A percentile compares a stretch with the other conserved stretches of the same genome.
Evolutionary conservation across 257 asterid species (phyloP).

Genomic region (Agastache rugosa): DNA sequence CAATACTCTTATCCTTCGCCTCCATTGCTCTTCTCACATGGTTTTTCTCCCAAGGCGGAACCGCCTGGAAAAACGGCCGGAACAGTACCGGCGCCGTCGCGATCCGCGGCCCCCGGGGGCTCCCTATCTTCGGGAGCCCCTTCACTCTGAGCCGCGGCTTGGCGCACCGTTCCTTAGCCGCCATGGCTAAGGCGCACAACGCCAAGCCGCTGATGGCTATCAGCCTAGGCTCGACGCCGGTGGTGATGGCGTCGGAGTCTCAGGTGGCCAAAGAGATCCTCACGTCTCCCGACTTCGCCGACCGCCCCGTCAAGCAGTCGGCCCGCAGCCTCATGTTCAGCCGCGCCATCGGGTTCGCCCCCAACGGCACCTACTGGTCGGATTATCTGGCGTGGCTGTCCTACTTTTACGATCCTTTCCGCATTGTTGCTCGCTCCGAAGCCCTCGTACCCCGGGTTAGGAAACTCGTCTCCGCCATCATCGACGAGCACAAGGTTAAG

Average conservation of each 20-base stretch:
- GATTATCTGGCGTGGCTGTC: background rate
- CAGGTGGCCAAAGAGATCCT: conserved; percentile 51
- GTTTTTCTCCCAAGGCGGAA: background rate
- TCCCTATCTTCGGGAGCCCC: background rate
- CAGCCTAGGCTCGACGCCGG: conserved; percentile 61
- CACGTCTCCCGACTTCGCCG: conserved; percentile 52
- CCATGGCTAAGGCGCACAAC: conserved; percentile 38
- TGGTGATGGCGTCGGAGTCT: conserved; percentile 58
- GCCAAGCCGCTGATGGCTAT: conserved; percentile 40
- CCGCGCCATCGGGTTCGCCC: conserved; percentile 75
- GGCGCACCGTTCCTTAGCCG: conserved; percentile 1
- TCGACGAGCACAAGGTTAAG: conserved; percentile 41
- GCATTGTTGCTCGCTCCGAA: conserved; percentile 47
- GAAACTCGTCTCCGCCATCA: conserved; percentile 46
- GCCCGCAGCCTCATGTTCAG: conserved; percentile 36
- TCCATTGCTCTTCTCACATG: background rate
- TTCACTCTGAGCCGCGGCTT: conserved; percentile 2
- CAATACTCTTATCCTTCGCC: conserved; percentile 38
- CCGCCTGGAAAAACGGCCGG: background rate
- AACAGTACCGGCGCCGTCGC: background rate
- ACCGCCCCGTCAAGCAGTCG: conserved; percentile 68
- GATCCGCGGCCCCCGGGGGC: background rate
- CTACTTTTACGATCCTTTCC: conserved; percentile 6
- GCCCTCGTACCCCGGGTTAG: conserved; percentile 55
- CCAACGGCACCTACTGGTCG: conserved; percentile 62